phyloP scores from a whole-genome alignment of 1,139 yeast species.

The Casaregolazyma suthepensis region DNA sequence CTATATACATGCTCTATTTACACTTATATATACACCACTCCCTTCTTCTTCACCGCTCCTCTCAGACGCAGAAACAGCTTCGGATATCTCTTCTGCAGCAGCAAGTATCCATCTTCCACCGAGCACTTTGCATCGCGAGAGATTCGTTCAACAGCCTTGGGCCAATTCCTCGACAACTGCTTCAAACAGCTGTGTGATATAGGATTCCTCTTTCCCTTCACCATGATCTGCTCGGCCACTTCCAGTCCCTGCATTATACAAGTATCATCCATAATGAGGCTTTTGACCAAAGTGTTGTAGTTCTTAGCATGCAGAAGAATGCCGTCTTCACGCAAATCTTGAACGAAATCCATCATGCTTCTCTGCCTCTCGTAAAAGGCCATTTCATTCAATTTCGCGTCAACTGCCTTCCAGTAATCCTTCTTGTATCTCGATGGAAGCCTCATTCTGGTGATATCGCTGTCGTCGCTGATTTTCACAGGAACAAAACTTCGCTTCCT shows the following conservation, averaged over 20 bases:
- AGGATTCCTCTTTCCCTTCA: background rate
- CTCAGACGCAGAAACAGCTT: slow-evolving; percentile 1
- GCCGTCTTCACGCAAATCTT: slow-evolving; percentile 30
- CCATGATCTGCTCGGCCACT: slow-evolving; percentile 31
- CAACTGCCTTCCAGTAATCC: slow-evolving; percentile 26
- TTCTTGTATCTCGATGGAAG: slow-evolving; percentile 17
- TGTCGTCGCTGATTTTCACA: background rate
- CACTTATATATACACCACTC: background rate
- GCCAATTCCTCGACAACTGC: slow-evolving; percentile 5
- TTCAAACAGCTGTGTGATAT: slow-evolving; percentile 10
- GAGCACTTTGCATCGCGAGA: slow-evolving; percentile 10
- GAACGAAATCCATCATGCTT: slow-evolving; percentile 28
- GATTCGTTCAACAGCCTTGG: slow-evolving; percentile 8
- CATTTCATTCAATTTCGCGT: slow-evolving; percentile 29
- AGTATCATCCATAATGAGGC: slow-evolving; percentile 26
- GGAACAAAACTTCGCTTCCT: slow-evolving; percentile 1
- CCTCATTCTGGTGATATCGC: background rate
- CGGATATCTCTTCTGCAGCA: slow-evolving; percentile 11
- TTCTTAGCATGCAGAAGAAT: slow-evolving; percentile 36
- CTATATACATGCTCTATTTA: background rate
- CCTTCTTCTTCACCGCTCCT: background rate
- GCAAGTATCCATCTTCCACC: slow-evolving; percentile 6
- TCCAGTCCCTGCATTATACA: slow-evolving; percentile 35
- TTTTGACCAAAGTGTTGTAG: slow-evolving; percentile 36
- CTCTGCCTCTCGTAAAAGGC: slow-evolving; percentile 20